These are phyloP conservation scores for Trichosporon asahii DNA, from an alignment of 1,284 basidiomycete genomes.

Conservation along the genomic window DNA sequence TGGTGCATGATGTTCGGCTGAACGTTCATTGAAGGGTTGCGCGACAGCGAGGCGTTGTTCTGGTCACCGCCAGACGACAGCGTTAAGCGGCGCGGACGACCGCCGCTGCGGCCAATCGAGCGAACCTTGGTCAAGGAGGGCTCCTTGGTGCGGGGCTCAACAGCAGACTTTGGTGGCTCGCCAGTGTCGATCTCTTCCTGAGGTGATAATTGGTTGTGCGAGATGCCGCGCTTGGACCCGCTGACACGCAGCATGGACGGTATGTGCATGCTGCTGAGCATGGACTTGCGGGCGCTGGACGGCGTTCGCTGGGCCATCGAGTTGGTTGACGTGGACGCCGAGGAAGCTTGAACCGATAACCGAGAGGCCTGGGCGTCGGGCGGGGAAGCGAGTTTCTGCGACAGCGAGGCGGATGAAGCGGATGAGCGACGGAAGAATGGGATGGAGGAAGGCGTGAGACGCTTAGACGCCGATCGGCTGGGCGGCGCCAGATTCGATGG, in stretches of 20 bases:
- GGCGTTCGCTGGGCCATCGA: slow-evolving; percentile 24
- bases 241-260: slow-evolving; percentile 77
- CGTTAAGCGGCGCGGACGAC: slow-evolving; percentile 55
- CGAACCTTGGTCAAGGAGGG: slow-evolving; percentile 16
- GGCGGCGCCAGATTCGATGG: slow-evolving; percentile 19
- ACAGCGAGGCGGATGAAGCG: slow-evolving; percentile 62
- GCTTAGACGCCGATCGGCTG: slow-evolving; percentile 45
- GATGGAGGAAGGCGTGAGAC: slow-evolving; percentile 88
- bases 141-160: slow-evolving; percentile 54
- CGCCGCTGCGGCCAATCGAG: slow-evolving; percentile 16
- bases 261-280: slow-evolving; percentile 60
- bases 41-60: slow-evolving; percentile 26
- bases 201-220: slow-evolving; percentile 13
- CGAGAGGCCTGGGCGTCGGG: slow-evolving; percentile 16
- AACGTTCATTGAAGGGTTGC: slow-evolving; percentile 33
- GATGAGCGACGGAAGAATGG: slow-evolving; percentile 93
- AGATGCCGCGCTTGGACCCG: slow-evolving; percentile 58
- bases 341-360: slow-evolving; percentile 19
- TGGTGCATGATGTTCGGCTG: slow-evolving; percentile 5
- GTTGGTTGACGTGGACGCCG: slow-evolving; percentile 7
- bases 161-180: slow-evolving; percentile 14
- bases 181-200: slow-evolving; percentile 19
- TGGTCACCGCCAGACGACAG: slow-evolving; percentile 68
- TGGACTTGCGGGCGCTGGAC: slow-evolving; percentile 44
- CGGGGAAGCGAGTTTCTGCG: slow-evolving; percentile 25